A percentile compares a stretch with the other conserved stretches of the same genome.
phyloP scores from a whole-genome alignment of 2,329 filamentous ascomycete species.

The Nothophaeocryptopus gaeumannii region DNA sequence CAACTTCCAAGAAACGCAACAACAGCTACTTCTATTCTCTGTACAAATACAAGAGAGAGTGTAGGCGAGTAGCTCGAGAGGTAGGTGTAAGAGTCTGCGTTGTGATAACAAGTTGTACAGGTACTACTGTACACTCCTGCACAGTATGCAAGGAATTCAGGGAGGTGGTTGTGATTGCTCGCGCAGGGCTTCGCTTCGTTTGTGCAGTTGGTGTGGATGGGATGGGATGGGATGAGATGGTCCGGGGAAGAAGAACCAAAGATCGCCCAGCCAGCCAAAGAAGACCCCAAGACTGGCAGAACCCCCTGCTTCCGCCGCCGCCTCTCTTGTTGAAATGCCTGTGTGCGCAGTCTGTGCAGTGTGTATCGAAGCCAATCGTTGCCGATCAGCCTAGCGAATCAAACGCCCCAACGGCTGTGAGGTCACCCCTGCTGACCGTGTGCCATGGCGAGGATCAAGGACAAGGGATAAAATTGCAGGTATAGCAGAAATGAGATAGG shows the following conservation, averaged over 20 bases:
- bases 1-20: constrained; percentile 5
- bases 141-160: neutral
- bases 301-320: constrained; percentile 1
- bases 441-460: neutral
- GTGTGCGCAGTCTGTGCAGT: neutral
- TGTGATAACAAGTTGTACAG: neutral
- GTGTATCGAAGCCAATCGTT: constrained; percentile 13
- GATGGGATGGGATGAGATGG: constrained; percentile 2
- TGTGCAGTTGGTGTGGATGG: constrained; percentile 3
- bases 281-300: neutral
- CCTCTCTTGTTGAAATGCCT: constrained; percentile 4
- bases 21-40: neutral
- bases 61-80: neutral
- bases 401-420: neutral
- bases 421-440: constrained; percentile 3
- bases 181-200: constrained; percentile 6
- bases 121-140: too few species aligned
- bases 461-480: neutral
- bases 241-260: constrained; percentile 2
- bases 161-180: constrained; percentile 2
- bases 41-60: neutral
- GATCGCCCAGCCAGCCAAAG: constrained; percentile 1
- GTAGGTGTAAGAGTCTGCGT: neutral
- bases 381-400: constrained; percentile 10
- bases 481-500: neutral